Evolutionary conservation across 2,329 filamentous ascomycete genomes (phyloP).

Genomic region (Xylariales sp.): DNA sequence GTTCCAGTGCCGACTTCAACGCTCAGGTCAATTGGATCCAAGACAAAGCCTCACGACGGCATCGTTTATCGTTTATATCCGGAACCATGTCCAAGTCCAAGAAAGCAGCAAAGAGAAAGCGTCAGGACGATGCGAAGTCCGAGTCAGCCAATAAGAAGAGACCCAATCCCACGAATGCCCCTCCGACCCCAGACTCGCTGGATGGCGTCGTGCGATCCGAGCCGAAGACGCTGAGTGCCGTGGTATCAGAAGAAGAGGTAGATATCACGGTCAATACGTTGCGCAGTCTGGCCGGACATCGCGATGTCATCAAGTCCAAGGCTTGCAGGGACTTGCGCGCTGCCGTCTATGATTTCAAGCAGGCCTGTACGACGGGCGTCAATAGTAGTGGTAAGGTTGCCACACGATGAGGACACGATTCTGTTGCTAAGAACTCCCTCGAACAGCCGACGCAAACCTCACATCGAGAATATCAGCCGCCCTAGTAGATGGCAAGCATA

Average conservation of each 20-base stretch:
- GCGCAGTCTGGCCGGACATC: slow-evolving; percentile 51
- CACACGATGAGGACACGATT: background rate
- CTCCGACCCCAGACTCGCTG: slow-evolving; percentile 30
- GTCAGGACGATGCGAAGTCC: slow-evolving; percentile 26
- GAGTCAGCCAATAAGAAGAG: slow-evolving; percentile 31
- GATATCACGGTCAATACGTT: slow-evolving; percentile 65
- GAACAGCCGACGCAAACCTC: slow-evolving; percentile 51
- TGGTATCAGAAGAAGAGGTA: slow-evolving; percentile 61
- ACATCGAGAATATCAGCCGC: slow-evolving; percentile 63
- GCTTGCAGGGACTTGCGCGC: slow-evolving; percentile 61
- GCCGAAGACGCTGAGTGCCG: slow-evolving; percentile 45
- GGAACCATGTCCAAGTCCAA: slow-evolving; percentile 42
- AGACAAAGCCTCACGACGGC: no score
- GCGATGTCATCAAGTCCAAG: slow-evolving; percentile 62
- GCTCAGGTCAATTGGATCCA: no score
- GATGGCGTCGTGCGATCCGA: slow-evolving; percentile 31
- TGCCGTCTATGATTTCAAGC: slow-evolving; percentile 64
- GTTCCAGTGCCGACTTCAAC: no score
- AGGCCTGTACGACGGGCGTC: slow-evolving; percentile 65
- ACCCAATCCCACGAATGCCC: slow-evolving; percentile 26
- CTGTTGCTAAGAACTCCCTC: slow-evolving; percentile 7
- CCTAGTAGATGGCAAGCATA: slow-evolving; percentile 59
- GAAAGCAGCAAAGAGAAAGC: slow-evolving; percentile 39
- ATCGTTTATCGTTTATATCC: no score
- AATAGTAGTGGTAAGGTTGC: slow-evolving; percentile 36